Percentiles rank a stretch among this genome's conserved stretches.
Conservation (phyloP, 2,329 filamentous ascomycete genomes). For the Torrubiella hemipterigena region DNA sequence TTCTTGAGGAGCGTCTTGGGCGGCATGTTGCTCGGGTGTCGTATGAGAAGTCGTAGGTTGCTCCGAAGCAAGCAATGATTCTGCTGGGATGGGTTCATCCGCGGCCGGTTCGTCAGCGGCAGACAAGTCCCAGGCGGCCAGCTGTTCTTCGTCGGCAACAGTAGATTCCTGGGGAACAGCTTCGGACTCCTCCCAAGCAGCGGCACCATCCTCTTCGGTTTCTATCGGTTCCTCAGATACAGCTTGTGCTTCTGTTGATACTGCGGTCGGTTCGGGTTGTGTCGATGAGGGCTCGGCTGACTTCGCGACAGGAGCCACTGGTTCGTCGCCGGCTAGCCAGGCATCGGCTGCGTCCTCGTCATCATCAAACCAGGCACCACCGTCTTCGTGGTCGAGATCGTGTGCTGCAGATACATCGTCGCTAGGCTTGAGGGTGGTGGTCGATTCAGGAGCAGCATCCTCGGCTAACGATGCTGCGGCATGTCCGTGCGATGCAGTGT, state of each 20-base stretch:
- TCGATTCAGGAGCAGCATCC: neutral
- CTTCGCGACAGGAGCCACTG: neutral
- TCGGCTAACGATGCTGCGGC: too few relatives aligned
- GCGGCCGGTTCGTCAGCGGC: neutral
- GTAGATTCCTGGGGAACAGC: too few relatives aligned
- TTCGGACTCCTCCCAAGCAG: too few relatives aligned
- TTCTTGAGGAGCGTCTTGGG: too few relatives aligned
- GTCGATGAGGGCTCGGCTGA: neutral
- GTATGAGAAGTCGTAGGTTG: too few relatives aligned
- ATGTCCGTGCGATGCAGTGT: too few relatives aligned
- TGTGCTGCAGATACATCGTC: too few relatives aligned
- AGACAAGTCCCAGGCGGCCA: neutral
- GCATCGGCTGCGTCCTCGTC: slow-evolving; percentile 10
- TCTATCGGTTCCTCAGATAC: neutral
- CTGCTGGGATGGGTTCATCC: neutral
- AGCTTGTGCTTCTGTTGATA: neutral
- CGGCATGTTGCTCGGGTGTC: too few relatives aligned
- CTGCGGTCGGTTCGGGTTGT: neutral
- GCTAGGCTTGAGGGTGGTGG: too few relatives aligned
- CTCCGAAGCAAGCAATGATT: too few relatives aligned
- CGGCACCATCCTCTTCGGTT: neutral
- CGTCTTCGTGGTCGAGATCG: slow-evolving; percentile 2
- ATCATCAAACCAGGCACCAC: slow-evolving; percentile 8
- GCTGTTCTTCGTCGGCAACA: too few relatives aligned
- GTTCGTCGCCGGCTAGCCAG: slow-evolving; percentile 4